These are phyloP conservation scores for Calonectria montana DNA, from an alignment of 2,329 filamentous ascomycete genomes.

Conservation along the genomic window DNA sequence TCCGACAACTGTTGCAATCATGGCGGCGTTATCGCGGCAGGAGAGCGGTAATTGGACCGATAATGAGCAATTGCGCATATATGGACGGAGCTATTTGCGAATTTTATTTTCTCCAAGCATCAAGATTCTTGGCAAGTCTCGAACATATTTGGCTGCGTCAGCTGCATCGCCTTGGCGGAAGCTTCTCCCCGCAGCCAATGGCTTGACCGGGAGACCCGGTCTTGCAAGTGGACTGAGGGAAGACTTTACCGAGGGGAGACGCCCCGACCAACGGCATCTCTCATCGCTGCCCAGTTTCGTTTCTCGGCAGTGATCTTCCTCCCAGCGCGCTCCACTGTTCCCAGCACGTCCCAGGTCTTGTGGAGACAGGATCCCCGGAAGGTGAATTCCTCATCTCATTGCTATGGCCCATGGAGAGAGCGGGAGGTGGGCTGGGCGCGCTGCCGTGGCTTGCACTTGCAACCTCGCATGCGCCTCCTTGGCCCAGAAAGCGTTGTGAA, in stretches of 20 bases:
- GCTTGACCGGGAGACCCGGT: neutral
- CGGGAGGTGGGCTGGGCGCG: neutral
- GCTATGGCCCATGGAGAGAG: no score
- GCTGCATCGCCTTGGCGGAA: neutral
- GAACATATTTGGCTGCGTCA: neutral
- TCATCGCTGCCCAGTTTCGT: slow-evolving; percentile 10
- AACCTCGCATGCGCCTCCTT: neutral
- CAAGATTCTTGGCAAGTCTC: neutral
- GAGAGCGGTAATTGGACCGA: neutral
- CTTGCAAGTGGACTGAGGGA: slow-evolving; percentile 12
- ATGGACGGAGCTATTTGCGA: slow-evolving; percentile 5
- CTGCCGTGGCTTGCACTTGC: neutral
- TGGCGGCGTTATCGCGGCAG: neutral
- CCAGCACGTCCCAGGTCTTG: neutral
- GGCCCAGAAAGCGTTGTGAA: neutral
- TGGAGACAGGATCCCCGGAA: slow-evolving; percentile 1
- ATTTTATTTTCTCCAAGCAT: slow-evolving; percentile 4
- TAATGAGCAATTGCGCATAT: slow-evolving; percentile 13
- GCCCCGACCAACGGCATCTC: neutral
- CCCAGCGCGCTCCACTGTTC: neutral
- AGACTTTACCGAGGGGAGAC: slow-evolving; percentile 1
- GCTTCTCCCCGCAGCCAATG: neutral
- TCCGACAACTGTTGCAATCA: slow-evolving; percentile 12
- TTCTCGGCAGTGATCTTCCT: slow-evolving; percentile 9
- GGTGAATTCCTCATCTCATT: neutral